Evolutionary conservation across 106 monocot genomes (phyloP), one percentile per base, ranked within the genome.

Genomic region (Acanthochlamys bracteata): DNA sequence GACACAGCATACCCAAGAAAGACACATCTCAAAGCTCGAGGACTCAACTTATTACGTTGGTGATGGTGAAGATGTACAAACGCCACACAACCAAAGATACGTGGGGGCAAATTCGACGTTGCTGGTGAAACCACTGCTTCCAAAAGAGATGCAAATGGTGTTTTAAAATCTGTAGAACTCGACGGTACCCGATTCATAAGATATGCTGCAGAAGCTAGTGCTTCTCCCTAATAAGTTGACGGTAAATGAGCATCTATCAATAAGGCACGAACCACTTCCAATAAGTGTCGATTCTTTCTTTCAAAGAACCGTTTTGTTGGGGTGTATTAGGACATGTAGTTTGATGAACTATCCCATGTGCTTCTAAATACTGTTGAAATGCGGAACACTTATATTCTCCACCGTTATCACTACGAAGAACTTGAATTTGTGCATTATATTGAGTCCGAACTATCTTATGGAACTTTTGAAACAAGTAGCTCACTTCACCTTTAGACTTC

Each of bases 51-150:
- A 42, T 20, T 41, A 15, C 7, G 16, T 20, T 64, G 11, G 41
- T 42, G 41, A 45, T 16, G 42, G 51, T 39, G 41, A 39, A 27
- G 10, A 64, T 64, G 63, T 22, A 64, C 63, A 64, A 64, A 43
- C 39, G 22, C 23, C 41, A 39, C 10, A 45, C 65, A 65, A 22
- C 65, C 65, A 52, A 65, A 65, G 16, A 49, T 51, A 11, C 45
- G 41, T 0, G 52, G 9, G 13, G 8, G 46, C 20, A 51, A 51
- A 3, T 24, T 24, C 19, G 45, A 41, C 1, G 45, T 6, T 33
- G 15, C 25, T 4, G 65, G 4, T 8, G 46, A 20, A 49, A 14
- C 7, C 19, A 25, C 20, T 49, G 52, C 12, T 24, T 22, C 21
- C 43, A 43, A 47, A 14, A 23, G 16, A 47, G 13, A 22, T 15